These are phyloP conservation scores for Trametes meyenii DNA, from an alignment of 768 basidiomycete species.

Conservation along the genomic window DNA sequence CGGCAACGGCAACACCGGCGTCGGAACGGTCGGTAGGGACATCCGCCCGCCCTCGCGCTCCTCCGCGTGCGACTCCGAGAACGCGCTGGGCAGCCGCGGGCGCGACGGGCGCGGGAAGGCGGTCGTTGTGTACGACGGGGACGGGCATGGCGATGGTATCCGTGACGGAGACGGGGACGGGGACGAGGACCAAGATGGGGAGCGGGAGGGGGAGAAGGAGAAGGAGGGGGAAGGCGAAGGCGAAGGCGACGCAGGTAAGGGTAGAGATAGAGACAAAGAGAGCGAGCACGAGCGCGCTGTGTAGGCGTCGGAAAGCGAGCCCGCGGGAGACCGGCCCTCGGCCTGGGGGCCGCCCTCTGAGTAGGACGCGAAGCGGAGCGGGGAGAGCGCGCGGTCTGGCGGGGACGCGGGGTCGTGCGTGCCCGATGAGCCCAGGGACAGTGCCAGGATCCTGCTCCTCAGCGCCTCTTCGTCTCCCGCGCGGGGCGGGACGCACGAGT, in stretches of 20 bases:
- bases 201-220: too few relatives aligned
- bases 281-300: not conserved
- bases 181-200: not conserved
- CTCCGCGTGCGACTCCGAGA: not conserved
- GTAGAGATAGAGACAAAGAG: not conserved
- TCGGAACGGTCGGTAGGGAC: not conserved
- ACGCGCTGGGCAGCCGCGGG: constrained; percentile 3
- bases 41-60: not conserved
- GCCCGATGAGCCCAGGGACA: not conserved
- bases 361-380: constrained; percentile 13
- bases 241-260: too few relatives aligned
- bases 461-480: not conserved
- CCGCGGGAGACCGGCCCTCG: not conserved
- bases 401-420: not conserved
- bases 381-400: constrained; percentile 8
- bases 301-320: not conserved
- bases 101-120: not conserved
- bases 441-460: not conserved
- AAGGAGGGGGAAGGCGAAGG: too few relatives aligned
- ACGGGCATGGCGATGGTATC: too few relatives aligned
- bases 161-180: too few relatives aligned
- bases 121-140: not conserved
- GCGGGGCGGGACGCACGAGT: not conserved
- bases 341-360: not conserved
- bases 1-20: not conserved